Evolutionary conservation across 78 protist species (phyloP), one percentile per base, ranked within the genome.

Genomic region (Polysphondylium violaceum): DNA sequence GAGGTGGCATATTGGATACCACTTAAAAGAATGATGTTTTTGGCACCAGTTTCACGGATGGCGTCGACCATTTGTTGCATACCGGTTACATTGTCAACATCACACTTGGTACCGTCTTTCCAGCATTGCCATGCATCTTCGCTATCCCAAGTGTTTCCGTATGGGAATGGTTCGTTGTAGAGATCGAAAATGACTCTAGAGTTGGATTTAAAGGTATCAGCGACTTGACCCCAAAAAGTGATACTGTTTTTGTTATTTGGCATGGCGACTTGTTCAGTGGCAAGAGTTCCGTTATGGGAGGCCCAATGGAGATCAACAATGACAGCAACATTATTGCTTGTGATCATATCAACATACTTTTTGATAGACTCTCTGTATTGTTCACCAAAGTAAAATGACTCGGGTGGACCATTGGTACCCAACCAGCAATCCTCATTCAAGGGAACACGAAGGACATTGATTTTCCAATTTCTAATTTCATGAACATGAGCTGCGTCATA

Each of bases 1-100:
- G 91, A 83, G 0, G 81, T 69, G 9, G 91, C 91, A 59, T 83
- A 83, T 59, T 83, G 91, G 43, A 83, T 83, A 69, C 91, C 91
- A 58, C 72, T n/a, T 9, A 83, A 47, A 1, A 83, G 21, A 0
- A 83, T 69, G 25, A 83, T 83, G 33, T 83, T 83, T 0, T 60
- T 50, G 3, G 91, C 36, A 33, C 91, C 91, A 31, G 79, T 58
- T 14, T 77, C 67, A 58, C 91, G 68, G 11, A 83, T 50, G 8
- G 91, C 91, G 29, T 69, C 68, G 27, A 83, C 40, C 38, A 83
- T 19, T 17, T 83, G 58, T 60, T 83, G 91, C 91, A 83, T 83
- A 31, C 91, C 79, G 0, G 79, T 14, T 21, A 56, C 81, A n/a
- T 27, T 40, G 0, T 43, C 23, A 1, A 31, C 40, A 60, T 73